Evolutionary conservation across 306 rosid species (phyloP).

Genomic region (Cicer pinnatifidum): DNA sequence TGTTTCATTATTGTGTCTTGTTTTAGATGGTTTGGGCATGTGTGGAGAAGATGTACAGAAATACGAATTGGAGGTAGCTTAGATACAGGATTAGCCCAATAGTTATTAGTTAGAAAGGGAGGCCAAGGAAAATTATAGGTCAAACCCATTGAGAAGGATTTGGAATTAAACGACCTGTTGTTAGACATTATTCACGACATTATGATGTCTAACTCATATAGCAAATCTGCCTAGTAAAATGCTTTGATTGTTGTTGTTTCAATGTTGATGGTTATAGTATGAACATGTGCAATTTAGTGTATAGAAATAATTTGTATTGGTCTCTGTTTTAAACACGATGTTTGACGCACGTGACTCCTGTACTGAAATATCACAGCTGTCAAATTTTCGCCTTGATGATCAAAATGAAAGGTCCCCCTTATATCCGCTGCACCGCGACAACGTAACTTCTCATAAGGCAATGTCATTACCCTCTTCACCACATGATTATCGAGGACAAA

Average conservation of each 20-base stretch:
- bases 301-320: slow-evolving; percentile 20
- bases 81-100: slow-evolving; percentile 7
- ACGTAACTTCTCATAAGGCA: slow-evolving; percentile 74
- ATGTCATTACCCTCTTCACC: slow-evolving; percentile 93
- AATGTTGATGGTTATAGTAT: slow-evolving; percentile 10
- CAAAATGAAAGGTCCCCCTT: slow-evolving; percentile 49
- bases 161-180: background rate
- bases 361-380: slow-evolving; percentile 43
- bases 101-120: slow-evolving; percentile 29
- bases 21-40: slow-evolving; percentile 8
- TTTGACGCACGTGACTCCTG: slow-evolving; percentile 30
- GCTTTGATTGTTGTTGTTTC: slow-evolving; percentile 14
- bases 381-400: slow-evolving; percentile 49
- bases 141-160: slow-evolving; percentile 3
- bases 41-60: background rate
- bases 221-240: background rate
- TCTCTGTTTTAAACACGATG: slow-evolving; percentile 22
- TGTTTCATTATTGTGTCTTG: slow-evolving; percentile 20
- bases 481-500: slow-evolving; percentile 72
- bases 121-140: slow-evolving; percentile 14
- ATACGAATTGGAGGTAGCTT: background rate
- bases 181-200: slow-evolving; percentile 3
- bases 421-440: slow-evolving; percentile 50
- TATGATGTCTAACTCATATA: slow-evolving; percentile 4
- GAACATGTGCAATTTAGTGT: background rate